phyloP scores from a whole-genome alignment of 306 rosid genomes.

The Arachis stenosperma region DNA sequence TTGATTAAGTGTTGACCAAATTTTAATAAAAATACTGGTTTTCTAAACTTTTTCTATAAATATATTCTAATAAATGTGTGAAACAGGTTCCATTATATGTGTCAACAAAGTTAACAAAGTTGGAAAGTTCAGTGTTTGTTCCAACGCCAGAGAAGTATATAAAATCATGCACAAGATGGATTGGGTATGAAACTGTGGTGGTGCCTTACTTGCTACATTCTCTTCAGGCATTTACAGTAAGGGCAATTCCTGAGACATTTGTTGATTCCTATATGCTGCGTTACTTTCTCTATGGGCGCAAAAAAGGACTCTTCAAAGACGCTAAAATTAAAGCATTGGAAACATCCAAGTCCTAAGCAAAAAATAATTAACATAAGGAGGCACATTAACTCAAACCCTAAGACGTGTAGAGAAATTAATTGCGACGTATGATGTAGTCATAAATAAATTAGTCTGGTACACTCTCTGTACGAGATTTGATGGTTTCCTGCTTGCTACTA shows the following conservation, averaged over 20 bases:
- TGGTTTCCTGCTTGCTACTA: not conserved
- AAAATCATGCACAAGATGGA: conserved; percentile 41
- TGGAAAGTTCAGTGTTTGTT: conserved; percentile 54
- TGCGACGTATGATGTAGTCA: too few relatives aligned
- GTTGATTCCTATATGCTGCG: conserved; percentile 37
- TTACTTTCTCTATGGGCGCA: conserved; percentile 29
- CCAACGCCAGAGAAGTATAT: conserved; percentile 54
- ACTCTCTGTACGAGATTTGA: not conserved
- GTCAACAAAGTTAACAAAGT: conserved; percentile 64
- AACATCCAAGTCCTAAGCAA: conserved; percentile 6
- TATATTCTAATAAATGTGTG: not conserved
- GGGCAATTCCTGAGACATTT: conserved; percentile 35
- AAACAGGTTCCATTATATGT: conserved; percentile 70
- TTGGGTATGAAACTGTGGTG: conserved; percentile 56
- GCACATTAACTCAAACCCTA: too few relatives aligned
- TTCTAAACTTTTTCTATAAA: too few relatives aligned
- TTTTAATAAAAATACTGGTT: too few relatives aligned
- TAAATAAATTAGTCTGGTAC: too few relatives aligned
- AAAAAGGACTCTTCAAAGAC: conserved; percentile 35
- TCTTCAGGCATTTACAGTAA: conserved; percentile 47
- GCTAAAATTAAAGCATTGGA: conserved; percentile 21
- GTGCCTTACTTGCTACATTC: conserved; percentile 65
- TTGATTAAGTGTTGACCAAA: too few relatives aligned
- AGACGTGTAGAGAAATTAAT: too few relatives aligned
- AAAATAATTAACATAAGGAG: not conserved